Evolutionary conservation across 2,329 filamentous ascomycete species (phyloP), one percentile per base, ranked within the genome.

Genomic region (Xylaria sp.): DNA sequence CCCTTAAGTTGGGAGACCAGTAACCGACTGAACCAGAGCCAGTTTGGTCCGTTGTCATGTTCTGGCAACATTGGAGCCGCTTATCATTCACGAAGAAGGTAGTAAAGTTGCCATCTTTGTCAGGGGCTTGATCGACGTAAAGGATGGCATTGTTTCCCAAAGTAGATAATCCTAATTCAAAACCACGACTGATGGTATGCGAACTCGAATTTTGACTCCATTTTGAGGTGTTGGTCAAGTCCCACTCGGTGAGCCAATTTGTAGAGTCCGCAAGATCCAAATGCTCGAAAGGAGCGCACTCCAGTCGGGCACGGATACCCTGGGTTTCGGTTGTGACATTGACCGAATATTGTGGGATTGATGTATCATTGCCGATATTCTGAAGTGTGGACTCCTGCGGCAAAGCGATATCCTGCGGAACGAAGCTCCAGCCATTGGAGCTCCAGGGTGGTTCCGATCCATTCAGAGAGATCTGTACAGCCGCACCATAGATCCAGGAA

Each of bases 401-500:
- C 8, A 40, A 16, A 7, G 39, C 39, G 7, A 58, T 16, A 24
- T 50, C 47, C 37, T 26, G 43, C 2, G 55, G 58, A 11, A 61
- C 50, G 37, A 59, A 61, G 22, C 46, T 59, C 58, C 58, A 61
- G 3, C 55, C 52, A 11, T 50, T 38, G 37, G 42, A 48, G 29
- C 58, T 61, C 58, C 58, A 58, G 9, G 58, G n/a, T 1, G 55
- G 55, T 9, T 54, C 50, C 2, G 55, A 45, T 9, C 58, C 58
- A 19, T 56, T 48, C 4, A 59, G 13, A 8, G 55, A 48, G 2
- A 56, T 34, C 43, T 61, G 58, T 4, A 50, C 48, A 2, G 52
- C 44, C 1, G 52, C 58, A 11, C 58, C 58, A 18, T 56, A 61
- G 26, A 61, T 56, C 58, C 58, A 61, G 11, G 58, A 61, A 17